Percentiles rank a stretch among this genome's conserved stretches.
phyloP scores from a whole-genome alignment of 495 filamentous ascomycete genomes.

The Daldinia concentrica region DNA sequence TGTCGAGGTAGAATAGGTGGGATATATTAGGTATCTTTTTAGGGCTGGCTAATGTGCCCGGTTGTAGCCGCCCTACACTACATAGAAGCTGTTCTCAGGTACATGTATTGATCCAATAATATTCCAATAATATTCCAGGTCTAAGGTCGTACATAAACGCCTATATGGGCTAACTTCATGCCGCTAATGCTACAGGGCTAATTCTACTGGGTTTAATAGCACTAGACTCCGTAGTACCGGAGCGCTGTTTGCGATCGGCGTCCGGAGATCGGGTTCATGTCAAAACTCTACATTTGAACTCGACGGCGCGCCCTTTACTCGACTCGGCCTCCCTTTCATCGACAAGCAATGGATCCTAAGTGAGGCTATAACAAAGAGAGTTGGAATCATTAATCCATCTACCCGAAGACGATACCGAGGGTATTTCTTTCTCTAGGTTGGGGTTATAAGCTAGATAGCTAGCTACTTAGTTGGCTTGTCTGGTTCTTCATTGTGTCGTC shows the following conservation, averaged over 20 bases:
- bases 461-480: neutral
- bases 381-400: neutral
- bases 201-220: neutral
- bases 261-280: constrained; percentile 11
- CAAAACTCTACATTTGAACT: constrained; percentile 14
- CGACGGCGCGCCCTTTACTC: constrained; percentile 11
- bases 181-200: neutral
- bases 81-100: too few species aligned
- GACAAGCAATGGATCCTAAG: neutral
- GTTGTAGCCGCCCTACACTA: neutral
- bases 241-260: constrained; percentile 8
- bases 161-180: neutral
- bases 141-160: too few species aligned
- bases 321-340: neutral
- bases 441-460: neutral
- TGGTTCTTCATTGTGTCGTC: constrained; percentile 3
- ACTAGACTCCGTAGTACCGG: neutral
- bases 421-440: constrained; percentile 3
- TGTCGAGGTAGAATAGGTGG: too few species aligned
- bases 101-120: too few species aligned
- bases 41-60: neutral
- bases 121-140: too few species aligned
- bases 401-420: neutral
- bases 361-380: constrained; percentile 8
- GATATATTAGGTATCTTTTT: too few species aligned